phyloP scores from a whole-genome alignment of 208 protist species.

The Blastocrithidia nonstop region DNA sequence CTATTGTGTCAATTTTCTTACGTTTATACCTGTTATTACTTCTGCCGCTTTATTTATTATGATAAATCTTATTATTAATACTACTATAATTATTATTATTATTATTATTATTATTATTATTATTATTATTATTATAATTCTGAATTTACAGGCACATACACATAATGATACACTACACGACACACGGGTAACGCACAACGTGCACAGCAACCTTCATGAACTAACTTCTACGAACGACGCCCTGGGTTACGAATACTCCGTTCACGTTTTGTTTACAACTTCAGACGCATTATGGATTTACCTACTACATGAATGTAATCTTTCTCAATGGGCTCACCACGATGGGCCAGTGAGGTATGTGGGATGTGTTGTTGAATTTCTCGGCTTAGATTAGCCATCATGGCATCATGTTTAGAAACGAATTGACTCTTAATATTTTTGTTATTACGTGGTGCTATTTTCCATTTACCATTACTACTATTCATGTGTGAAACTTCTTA shows the following conservation, averaged over 20 bases:
- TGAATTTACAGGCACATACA: no score
- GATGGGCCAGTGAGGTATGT: slow-evolving; percentile 3
- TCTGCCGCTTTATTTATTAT: no score
- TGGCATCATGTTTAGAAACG: no score
- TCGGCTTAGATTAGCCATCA: no score
- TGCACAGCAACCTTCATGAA: slow-evolving; percentile 29
- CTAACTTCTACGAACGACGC: slow-evolving; percentile 20
- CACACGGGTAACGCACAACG: slow-evolving; percentile 28
- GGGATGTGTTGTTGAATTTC: no score
- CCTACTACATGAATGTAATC: slow-evolving; percentile 21
- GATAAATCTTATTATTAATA: not conserved
- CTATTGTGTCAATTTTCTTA: no score
- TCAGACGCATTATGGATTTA: slow-evolving; percentile 1
- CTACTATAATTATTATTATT: not conserved
- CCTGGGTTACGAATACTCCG: slow-evolving; percentile 44
- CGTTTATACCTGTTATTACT: no score
- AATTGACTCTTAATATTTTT: no score
- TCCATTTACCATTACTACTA: no score
- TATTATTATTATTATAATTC: no score
- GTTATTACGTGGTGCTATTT: no score
- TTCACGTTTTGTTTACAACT: slow-evolving; percentile 32
- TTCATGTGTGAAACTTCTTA: no score
- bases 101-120: not conserved
- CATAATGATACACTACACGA: slow-evolving; percentile 15
- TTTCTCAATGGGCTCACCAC: slow-evolving; percentile 33